A percentile compares a stretch with the other conserved stretches of the same genome.
phyloP scores from a whole-genome alignment of 163 green algal genomes.

The Chlorella variabilis region DNA sequence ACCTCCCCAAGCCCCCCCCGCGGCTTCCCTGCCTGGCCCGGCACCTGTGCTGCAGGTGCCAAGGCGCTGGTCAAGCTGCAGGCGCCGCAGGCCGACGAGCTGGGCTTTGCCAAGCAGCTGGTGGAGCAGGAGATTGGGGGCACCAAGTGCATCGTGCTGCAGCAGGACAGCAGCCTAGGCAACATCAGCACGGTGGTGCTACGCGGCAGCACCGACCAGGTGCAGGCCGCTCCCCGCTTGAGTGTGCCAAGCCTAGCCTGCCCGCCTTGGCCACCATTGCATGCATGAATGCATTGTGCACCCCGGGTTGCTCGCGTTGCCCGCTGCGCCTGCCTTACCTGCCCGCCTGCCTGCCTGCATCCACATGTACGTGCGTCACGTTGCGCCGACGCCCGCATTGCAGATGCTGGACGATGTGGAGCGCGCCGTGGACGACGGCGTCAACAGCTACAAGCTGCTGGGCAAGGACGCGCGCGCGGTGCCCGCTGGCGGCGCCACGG shows the following conservation, averaged over 20 bases:
- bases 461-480: constrained; percentile 82
- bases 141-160: constrained; percentile 71
- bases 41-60: constrained; percentile 39
- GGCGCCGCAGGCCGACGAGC: constrained; percentile 85
- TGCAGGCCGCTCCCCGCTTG: background rate
- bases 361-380: no score
- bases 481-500: constrained; percentile 86
- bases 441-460: constrained; percentile 97
- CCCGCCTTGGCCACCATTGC: background rate
- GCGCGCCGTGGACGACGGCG: constrained; percentile 94
- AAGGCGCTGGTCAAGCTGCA: constrained; percentile 80
- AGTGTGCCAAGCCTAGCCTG: background rate
- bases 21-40: no score
- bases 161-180: constrained; percentile 51
- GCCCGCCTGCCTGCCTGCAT: no score
- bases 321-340: no score
- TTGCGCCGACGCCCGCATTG: no score
- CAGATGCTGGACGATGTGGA: constrained; percentile 96
- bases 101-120: constrained; percentile 82
- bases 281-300: no score
- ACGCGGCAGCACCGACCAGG: constrained; percentile 86
- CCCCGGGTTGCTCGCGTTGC: no score
- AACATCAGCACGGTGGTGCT: constrained; percentile 91
- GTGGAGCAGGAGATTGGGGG: constrained; percentile 91
- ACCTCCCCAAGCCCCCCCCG: no score